A percentile compares a stretch with the other conserved stretches of the same genome.
These are phyloP conservation scores for Phytomonas francai DNA, from an alignment of 208 protist species.

Conservation along the genomic window DNA sequence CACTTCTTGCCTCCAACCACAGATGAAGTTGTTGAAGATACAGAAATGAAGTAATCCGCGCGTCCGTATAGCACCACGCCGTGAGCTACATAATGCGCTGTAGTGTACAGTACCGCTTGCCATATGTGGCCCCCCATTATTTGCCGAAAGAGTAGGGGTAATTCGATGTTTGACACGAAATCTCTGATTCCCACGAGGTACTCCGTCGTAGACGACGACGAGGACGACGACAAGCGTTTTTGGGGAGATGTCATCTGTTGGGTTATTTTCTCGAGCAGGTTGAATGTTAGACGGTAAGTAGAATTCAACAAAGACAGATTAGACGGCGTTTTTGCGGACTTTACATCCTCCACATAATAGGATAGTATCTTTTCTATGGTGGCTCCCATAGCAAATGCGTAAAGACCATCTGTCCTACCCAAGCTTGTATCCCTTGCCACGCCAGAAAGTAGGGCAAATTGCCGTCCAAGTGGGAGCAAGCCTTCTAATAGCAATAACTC, in stretches of 20 bases:
- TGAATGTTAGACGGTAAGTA: constrained; percentile 44
- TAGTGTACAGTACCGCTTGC: constrained; percentile 66
- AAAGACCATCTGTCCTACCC: constrained; percentile 44
- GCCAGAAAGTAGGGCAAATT: constrained; percentile 29
- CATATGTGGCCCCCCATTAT: constrained; percentile 68
- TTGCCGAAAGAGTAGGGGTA: constrained; percentile 44
- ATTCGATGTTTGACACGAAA: constrained; percentile 45
- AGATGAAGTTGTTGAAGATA: constrained; percentile 12
- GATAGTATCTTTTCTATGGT: constrained; percentile 32
- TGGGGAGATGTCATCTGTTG: neutral
- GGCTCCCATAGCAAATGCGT: constrained; percentile 43
- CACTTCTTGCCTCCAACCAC: constrained; percentile 1
- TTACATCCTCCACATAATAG: constrained; percentile 50
- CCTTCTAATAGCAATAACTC: constrained; percentile 42
- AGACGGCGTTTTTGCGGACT: constrained; percentile 22
- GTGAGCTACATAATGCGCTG: constrained; percentile 78
- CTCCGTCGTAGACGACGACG: constrained; percentile 2
- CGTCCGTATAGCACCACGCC: constrained; percentile 77
- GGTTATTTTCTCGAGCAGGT: constrained; percentile 33
- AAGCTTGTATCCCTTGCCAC: constrained; percentile 29
- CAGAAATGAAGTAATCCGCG: constrained; percentile 62
- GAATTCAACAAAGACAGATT: constrained; percentile 26
- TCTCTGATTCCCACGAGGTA: constrained; percentile 29
- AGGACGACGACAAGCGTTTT: neutral
- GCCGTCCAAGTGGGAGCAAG: constrained; percentile 43